Conservation (phyloP, 2,329 filamentous ascomycete genomes). For the Biscogniauxia sp. region DNA sequence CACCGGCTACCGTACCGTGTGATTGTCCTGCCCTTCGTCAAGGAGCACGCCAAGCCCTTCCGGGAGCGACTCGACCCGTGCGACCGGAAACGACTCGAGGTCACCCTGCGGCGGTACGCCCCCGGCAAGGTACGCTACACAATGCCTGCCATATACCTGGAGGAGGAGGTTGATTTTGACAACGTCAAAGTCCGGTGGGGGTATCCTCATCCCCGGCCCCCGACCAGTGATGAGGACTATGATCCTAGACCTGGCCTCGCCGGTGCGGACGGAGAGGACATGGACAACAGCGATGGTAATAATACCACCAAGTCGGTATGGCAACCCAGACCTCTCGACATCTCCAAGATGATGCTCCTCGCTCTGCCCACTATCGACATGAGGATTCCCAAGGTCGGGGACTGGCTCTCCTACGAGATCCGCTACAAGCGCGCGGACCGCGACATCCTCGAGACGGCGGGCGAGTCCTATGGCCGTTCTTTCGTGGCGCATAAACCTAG, state of each 20-base stretch:
- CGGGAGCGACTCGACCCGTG: conserved; percentile 40
- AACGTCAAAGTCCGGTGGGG: conserved; percentile 9
- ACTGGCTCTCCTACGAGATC: conserved; percentile 49
- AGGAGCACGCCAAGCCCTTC: conserved; percentile 46
- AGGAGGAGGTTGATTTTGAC: conserved; percentile 33
- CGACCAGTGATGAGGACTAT: background rate
- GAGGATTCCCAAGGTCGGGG: conserved; percentile 43
- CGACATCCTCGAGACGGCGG: conserved; percentile 32
- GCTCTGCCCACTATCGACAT: conserved; percentile 54
- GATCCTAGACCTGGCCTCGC: background rate
- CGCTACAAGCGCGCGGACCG: conserved; percentile 51
- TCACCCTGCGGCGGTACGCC: conserved; percentile 47
- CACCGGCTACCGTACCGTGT: conserved; percentile 42
- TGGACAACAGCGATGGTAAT: background rate
- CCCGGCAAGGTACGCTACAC: conserved; percentile 56
- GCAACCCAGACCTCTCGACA: conserved; percentile 14
- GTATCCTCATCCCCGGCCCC: conserved; percentile 18
- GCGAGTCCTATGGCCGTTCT: conserved; percentile 13
- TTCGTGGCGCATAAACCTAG: conserved; percentile 6
- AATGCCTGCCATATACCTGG: conserved; percentile 52
- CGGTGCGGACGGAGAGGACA: too few relatives aligned
- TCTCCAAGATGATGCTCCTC: conserved; percentile 40
- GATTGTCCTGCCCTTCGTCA: conserved; percentile 45
- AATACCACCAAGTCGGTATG: conserved; percentile 5
- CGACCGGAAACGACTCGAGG: conserved; percentile 37